Conservation (phyloP, 1,139 yeast genomes). For the Candida anutae region DNA sequence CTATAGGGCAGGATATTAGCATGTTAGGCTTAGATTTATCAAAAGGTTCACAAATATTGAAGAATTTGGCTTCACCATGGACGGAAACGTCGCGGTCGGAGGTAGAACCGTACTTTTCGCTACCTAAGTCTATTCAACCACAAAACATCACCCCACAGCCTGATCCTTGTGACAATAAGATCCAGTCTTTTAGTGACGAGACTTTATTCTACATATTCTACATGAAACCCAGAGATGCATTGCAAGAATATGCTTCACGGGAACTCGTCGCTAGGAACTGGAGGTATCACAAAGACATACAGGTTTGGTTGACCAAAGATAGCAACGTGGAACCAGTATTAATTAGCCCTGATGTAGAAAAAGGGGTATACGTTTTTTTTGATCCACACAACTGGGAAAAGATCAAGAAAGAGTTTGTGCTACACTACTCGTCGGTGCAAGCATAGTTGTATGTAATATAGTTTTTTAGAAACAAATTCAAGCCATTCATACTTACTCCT, state of each 20-base stretch:
- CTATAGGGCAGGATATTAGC: constrained; percentile 78
- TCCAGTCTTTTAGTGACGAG: constrained; percentile 78
- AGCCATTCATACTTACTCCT: constrained; percentile 27
- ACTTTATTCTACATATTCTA: constrained; percentile 90
- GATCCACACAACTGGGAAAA: constrained; percentile 97
- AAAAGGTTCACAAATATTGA: constrained; percentile 44
- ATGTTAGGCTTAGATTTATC: constrained; percentile 64
- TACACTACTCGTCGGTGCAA: constrained; percentile 53
- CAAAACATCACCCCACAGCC: constrained; percentile 25
- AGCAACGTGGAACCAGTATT: constrained; percentile 84
- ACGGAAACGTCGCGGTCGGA: constrained; percentile 82
- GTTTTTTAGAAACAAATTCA: constrained; percentile 1
- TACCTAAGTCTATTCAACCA: constrained; percentile 53
- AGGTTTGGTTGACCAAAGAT: constrained; percentile 95
- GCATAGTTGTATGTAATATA: constrained; percentile 21
- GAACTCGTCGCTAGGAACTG: constrained; percentile 88
- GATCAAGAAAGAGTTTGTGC: constrained; percentile 74
- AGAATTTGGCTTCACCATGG: constrained; percentile 90
- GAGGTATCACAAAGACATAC: constrained; percentile 94
- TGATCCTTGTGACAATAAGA: constrained; percentile 53
- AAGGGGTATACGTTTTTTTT: constrained; percentile 92
- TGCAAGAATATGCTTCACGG: constrained; percentile 90
- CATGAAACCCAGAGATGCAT: constrained; percentile 84
- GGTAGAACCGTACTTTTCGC: constrained; percentile 73
- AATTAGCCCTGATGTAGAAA: constrained; percentile 79